These are phyloP conservation scores for Diaporthe longicolla DNA, from an alignment of 2,329 filamentous ascomycete genomes.

Conservation along the genomic window DNA sequence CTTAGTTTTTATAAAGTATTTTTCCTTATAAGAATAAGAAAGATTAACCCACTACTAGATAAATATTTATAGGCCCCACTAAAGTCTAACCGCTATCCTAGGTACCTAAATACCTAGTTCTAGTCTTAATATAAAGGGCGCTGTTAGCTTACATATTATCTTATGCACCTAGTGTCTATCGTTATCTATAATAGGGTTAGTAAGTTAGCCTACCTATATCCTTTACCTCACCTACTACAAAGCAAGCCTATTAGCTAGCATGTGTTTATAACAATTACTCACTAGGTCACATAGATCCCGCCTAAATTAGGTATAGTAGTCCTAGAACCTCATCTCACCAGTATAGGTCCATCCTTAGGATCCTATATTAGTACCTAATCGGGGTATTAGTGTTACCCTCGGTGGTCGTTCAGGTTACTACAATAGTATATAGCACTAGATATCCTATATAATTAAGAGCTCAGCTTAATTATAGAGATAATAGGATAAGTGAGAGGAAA, in stretches of 20 bases:
- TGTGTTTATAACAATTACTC: conserved; percentile 5
- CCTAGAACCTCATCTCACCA: background rate
- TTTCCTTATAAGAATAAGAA: too few species aligned
- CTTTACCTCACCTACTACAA: background rate
- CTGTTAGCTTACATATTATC: background rate
- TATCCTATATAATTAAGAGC: background rate
- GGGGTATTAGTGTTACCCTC: background rate
- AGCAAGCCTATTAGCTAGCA: background rate
- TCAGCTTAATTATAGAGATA: background rate
- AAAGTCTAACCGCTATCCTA: background rate
- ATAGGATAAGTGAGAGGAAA: background rate
- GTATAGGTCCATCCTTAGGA: conserved; percentile 26
- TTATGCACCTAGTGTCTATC: background rate
- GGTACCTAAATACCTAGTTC: background rate
- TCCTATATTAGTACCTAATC: background rate
- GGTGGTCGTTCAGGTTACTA: background rate
- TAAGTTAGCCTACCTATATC: background rate
- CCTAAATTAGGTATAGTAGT: background rate
- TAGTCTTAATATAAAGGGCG: background rate
- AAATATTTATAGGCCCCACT: background rate
- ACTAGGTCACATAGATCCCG: conserved; percentile 5
- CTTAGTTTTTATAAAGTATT: too few species aligned
- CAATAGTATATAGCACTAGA: background rate
- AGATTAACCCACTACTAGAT: background rate
- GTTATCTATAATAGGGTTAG: background rate